Conservation (phyloP, 1,284 basidiomycete genomes). For the Apiotrichum mycotoxinovorans region DNA sequence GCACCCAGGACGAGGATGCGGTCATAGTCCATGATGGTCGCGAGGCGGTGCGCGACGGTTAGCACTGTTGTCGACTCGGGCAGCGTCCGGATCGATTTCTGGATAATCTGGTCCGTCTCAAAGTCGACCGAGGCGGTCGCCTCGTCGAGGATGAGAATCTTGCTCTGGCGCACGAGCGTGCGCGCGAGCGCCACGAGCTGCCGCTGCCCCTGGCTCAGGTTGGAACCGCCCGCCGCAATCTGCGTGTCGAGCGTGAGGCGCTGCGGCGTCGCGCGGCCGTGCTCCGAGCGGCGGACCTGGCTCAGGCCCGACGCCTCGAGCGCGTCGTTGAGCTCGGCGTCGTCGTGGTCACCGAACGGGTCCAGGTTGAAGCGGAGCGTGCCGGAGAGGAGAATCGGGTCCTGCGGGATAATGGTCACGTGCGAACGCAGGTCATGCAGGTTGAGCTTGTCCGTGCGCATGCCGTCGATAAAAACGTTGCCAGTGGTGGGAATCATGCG, state of each 20-base stretch:
- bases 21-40: slow-evolving; percentile 55
- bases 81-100: slow-evolving; percentile 53
- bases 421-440: slow-evolving; percentile 58
- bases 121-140: slow-evolving; percentile 52
- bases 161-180: slow-evolving; percentile 55
- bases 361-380: slow-evolving; percentile 73
- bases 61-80: slow-evolving; percentile 49
- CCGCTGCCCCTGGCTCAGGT: slow-evolving; percentile 67
- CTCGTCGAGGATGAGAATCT: slow-evolving; percentile 58
- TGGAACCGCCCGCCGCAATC: slow-evolving; percentile 55
- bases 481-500: slow-evolving; percentile 60
- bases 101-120: slow-evolving; percentile 53
- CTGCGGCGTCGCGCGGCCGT: slow-evolving; percentile 36
- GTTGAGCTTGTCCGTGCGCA: slow-evolving; percentile 55
- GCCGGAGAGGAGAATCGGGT: slow-evolving; percentile 68
- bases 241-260: slow-evolving; percentile 47
- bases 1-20: slow-evolving; percentile 55
- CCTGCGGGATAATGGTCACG: slow-evolving; percentile 58
- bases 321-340: slow-evolving; percentile 57
- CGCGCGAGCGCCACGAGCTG: slow-evolving; percentile 60
- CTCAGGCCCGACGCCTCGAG: slow-evolving; percentile 53
- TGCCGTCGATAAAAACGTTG: slow-evolving; percentile 51
- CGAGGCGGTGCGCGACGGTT: slow-evolving; percentile 53
- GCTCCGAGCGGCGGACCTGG: slow-evolving; percentile 22
- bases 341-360: slow-evolving; percentile 69